Conservation (phyloP, 1,284 basidiomycete species). For the Cryptococcus floricola region DNA sequence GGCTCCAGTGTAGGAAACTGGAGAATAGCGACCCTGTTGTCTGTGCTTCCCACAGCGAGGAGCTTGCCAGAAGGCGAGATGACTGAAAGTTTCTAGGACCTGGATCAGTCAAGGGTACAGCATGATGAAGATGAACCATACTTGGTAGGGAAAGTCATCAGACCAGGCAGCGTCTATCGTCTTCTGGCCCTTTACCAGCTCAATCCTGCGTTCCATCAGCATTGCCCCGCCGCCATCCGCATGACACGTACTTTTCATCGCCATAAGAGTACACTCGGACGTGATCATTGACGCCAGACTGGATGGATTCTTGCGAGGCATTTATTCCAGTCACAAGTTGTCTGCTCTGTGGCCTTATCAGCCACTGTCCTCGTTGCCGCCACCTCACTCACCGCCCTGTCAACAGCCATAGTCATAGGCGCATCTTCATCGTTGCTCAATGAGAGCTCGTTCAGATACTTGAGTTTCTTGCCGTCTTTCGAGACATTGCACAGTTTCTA, state of each 20-base stretch:
- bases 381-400: slow-evolving; percentile 56
- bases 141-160: slow-evolving; percentile 87
- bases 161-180: slow-evolving; percentile 60
- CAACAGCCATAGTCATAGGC: slow-evolving; percentile 83
- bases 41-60: slow-evolving; percentile 45
- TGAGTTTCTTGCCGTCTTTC: slow-evolving; percentile 57
- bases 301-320: slow-evolving; percentile 61
- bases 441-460: slow-evolving; percentile 64
- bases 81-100: slow-evolving; percentile 42
- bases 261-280: slow-evolving; percentile 66
- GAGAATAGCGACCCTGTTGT: slow-evolving; percentile 58
- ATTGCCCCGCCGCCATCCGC: background rate
- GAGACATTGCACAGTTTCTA: slow-evolving; percentile 61
- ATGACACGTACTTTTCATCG: slow-evolving; percentile 56
- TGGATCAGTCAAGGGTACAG: background rate
- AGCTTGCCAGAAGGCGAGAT: slow-evolving; percentile 27
- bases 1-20: slow-evolving; percentile 63
- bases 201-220: slow-evolving; percentile 52
- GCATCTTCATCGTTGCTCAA: slow-evolving; percentile 78
- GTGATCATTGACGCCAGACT: slow-evolving; percentile 70
- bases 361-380: background rate
- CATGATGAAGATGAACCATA: slow-evolving; percentile 41
- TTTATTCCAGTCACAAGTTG: slow-evolving; percentile 79
- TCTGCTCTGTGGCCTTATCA: slow-evolving; percentile 45
- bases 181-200: slow-evolving; percentile 55